Evolutionary conservation across 345 rosid species (phyloP).

Genomic region (Nephelium lappaceum): DNA sequence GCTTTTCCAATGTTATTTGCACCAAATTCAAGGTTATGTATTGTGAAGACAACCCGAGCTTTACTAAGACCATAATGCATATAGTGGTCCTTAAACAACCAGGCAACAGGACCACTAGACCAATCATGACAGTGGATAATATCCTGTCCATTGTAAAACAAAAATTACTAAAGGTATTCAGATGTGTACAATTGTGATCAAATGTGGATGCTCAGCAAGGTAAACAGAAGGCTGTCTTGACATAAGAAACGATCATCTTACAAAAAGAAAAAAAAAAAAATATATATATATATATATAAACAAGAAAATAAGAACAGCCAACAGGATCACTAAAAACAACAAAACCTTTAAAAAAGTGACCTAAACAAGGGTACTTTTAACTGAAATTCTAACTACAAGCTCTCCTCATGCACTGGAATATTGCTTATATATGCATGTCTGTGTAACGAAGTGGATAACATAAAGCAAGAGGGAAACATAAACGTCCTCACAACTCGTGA

Average conservation of each 20-base stretch:
- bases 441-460: neutral
- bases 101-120: slow-evolving; percentile 90
- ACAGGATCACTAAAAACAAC: neutral
- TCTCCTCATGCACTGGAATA: neutral
- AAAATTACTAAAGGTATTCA: neutral
- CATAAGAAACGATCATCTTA: neutral
- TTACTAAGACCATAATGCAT: slow-evolving; percentile 77
- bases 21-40: slow-evolving; percentile 93
- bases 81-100: slow-evolving; percentile 85
- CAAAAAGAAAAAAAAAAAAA: neutral
- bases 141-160: slow-evolving; percentile 57
- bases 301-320: neutral
- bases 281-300: too few relatives aligned
- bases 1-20: slow-evolving; percentile 72
- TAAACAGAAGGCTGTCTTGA: neutral
- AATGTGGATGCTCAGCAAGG: neutral
- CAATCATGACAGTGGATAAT: slow-evolving; percentile 98
- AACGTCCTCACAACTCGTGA: neutral
- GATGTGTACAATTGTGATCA: neutral
- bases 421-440: slow-evolving; percentile 12
- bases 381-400: neutral
- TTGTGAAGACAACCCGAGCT: slow-evolving; percentile 83
- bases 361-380: neutral
- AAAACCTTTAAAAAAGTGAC: neutral
- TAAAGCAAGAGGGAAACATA: neutral